Evolutionary conservation across 176 grass and related monocot species (phyloP).

Genomic region (Phoenix dactylifera): DNA sequence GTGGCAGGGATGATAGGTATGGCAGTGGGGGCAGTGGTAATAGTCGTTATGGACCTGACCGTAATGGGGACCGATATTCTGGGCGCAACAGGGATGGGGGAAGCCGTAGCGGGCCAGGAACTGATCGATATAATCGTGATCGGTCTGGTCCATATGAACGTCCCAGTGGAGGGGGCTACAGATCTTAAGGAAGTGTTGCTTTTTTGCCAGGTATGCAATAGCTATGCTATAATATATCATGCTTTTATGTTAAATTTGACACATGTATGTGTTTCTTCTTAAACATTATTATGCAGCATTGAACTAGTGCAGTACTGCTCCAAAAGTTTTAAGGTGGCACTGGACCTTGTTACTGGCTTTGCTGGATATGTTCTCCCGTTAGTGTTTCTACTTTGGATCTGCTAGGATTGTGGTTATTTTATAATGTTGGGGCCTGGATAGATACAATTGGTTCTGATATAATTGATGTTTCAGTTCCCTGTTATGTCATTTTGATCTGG

Average conservation of each 20-base stretch:
- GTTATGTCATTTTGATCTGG: constrained; percentile 19
- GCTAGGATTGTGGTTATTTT: constrained; percentile 16
- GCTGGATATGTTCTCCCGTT: constrained; percentile 8
- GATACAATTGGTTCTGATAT: constrained; percentile 23
- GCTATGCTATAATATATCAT: neutral
- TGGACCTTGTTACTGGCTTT: constrained; percentile 21
- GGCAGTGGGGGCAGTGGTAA: constrained; percentile 22
- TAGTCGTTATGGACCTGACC: constrained; percentile 38
- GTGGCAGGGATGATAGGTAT: constrained; percentile 34
- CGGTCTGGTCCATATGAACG: constrained; percentile 51
- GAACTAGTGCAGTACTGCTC: constrained; percentile 14
- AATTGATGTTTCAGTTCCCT: constrained; percentile 23
- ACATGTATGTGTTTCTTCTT: constrained; percentile 12
- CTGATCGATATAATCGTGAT: constrained; percentile 37
- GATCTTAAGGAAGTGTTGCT: constrained; percentile 16
- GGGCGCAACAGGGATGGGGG: constrained; percentile 37
- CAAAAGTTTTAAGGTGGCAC: constrained; percentile 8
- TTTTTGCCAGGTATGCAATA: constrained; percentile 25
- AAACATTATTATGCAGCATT: constrained; percentile 21
- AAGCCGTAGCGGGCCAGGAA: constrained; percentile 25
- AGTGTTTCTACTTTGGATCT: constrained; percentile 28
- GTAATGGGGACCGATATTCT: constrained; percentile 34
- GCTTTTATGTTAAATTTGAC: constrained; percentile 6
- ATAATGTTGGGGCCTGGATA: constrained; percentile 19
- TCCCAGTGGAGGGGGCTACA: constrained; percentile 26